A percentile compares a stretch with the other conserved stretches of the same genome.
These are phyloP conservation scores for Cyathus striatus DNA, from an alignment of 768 basidiomycete species.

Conservation along the genomic window DNA sequence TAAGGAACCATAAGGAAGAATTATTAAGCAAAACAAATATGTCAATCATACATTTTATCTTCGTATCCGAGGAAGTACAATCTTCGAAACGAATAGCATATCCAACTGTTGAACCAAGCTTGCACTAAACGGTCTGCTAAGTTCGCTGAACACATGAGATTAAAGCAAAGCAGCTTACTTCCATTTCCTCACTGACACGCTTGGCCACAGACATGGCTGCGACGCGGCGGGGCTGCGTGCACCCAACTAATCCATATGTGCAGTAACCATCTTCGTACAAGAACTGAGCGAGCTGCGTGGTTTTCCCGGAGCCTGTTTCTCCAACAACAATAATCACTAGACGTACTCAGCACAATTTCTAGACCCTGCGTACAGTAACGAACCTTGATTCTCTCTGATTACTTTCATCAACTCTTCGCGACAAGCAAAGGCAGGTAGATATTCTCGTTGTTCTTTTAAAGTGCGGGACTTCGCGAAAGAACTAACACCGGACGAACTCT, in stretches of 20 bases:
- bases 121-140: constrained; percentile 59
- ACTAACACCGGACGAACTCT: constrained; percentile 71
- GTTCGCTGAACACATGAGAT: background rate
- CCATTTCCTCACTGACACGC: constrained; percentile 99
- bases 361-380: constrained; percentile 7
- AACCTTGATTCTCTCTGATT: constrained; percentile 94
- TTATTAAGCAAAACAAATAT: background rate
- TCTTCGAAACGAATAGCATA: constrained; percentile 99
- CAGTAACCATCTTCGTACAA: constrained; percentile 97
- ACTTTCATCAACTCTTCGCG: constrained; percentile 87
- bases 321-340: constrained; percentile 92
- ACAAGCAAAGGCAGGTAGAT: constrained; percentile 95
- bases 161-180: constrained; percentile 44
- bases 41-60: constrained; percentile 81
- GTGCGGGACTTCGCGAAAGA: constrained; percentile 78
- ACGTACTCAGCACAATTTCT: constrained; percentile 3
- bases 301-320: constrained; percentile 99
- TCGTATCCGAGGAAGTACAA: constrained; percentile 89
- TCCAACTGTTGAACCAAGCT: constrained; percentile 86
- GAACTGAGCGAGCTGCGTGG: constrained; percentile 93
- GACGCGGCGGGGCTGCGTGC: constrained; percentile 97
- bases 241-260: constrained; percentile 83
- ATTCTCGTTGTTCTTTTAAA: constrained; percentile 93
- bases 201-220: constrained; percentile 99
- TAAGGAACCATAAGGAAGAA: background rate